phyloP scores from a whole-genome alignment of 306 rosid species.

The Casuarina equisetifolia region DNA sequence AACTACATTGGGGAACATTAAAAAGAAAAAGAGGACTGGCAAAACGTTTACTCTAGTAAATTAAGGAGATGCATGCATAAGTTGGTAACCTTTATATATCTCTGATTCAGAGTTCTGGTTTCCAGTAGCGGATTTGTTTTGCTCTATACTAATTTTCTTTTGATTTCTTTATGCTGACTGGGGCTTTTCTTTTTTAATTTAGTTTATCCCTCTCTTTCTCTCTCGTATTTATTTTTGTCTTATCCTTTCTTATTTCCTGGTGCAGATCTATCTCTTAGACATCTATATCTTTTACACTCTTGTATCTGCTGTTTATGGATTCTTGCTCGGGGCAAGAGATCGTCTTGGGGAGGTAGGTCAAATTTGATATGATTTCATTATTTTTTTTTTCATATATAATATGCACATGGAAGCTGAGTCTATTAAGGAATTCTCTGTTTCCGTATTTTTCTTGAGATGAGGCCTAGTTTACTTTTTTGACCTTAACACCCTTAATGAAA shows the following conservation, averaged over 20 bases:
- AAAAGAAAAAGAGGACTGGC: not conserved
- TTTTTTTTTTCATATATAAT: constrained; percentile 6
- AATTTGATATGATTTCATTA: constrained; percentile 12
- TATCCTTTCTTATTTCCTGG: constrained; percentile 2
- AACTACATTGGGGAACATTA: not conserved
- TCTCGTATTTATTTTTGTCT: constrained; percentile 9
- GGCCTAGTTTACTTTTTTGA: too few relatives aligned
- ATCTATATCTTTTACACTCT: constrained; percentile 73
- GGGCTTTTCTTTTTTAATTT: not conserved
- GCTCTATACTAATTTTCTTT: not conserved
- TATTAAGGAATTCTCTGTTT: not conserved
- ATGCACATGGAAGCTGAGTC: not conserved
- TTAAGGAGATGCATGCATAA: not conserved
- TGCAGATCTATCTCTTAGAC: constrained; percentile 89
- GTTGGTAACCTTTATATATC: not conserved
- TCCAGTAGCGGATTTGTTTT: not conserved
- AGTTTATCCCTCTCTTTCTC: not conserved
- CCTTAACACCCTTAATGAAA: too few relatives aligned
- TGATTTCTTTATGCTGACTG: not conserved
- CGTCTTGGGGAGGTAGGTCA: constrained; percentile 86
- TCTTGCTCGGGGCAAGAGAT: constrained; percentile 90
- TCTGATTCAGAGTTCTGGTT: not conserved
- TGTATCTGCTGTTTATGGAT: constrained; percentile 75
- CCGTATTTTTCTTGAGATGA: not conserved
- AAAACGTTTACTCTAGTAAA: not conserved